Conservation (phyloP, 75 land plant genomes). For the Picea glauca region DNA sequence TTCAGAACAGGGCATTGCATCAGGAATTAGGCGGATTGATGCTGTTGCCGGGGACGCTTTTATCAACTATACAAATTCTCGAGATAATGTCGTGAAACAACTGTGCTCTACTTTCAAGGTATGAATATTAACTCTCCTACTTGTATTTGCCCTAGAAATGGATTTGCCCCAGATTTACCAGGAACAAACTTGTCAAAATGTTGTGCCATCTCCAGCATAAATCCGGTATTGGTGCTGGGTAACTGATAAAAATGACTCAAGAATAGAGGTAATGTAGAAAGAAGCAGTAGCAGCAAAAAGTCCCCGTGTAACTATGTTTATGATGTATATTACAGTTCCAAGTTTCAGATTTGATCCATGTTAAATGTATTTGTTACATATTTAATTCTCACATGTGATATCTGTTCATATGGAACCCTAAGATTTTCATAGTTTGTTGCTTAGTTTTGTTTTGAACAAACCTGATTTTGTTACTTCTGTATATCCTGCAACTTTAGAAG, state of each 20-base stretch:
- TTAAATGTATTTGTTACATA: background rate
- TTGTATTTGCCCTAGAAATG: background rate
- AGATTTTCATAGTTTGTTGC: too few species aligned
- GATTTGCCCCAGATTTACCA: background rate
- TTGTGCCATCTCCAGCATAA: background rate
- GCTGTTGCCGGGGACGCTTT: constrained; percentile 96
- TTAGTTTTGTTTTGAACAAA: background rate
- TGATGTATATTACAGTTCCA: background rate
- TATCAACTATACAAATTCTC: constrained; percentile 67
- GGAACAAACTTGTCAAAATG: background rate
- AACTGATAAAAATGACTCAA: background rate
- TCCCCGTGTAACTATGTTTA: background rate
- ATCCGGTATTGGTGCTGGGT: background rate
- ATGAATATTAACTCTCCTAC: constrained; percentile 5
- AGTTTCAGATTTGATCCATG: background rate
- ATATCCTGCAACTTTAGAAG: background rate
- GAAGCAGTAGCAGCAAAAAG: background rate
- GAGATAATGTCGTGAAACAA: constrained; percentile 70
- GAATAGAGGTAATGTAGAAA: background rate
- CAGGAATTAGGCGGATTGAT: constrained; percentile 93
- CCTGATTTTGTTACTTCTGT: background rate
- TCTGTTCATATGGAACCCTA: too few species aligned
- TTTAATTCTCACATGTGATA: too few species aligned
- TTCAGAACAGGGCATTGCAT: constrained; percentile 92
- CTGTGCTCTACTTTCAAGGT: constrained; percentile 74